Percentiles rank a stretch among this genome's conserved stretches.
phyloP scores from a whole-genome alignment of 2,329 filamentous ascomycete species.

The Talaromyces sp. region DNA sequence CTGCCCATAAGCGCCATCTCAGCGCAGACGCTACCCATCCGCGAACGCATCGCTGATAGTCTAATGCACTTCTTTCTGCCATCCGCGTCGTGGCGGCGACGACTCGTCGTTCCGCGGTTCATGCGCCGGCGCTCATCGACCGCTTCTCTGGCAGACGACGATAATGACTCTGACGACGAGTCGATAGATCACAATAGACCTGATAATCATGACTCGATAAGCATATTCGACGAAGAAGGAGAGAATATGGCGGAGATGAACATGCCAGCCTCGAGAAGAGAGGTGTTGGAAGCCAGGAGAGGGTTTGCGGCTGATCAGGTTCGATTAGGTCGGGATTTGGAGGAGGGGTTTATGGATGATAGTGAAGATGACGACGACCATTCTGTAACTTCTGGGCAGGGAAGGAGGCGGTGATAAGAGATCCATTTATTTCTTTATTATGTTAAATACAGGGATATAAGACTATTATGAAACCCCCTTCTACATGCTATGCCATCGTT shows the following conservation, averaged over 20 bases:
- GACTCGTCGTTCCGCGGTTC: conserved; percentile 23
- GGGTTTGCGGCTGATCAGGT: conserved; percentile 42
- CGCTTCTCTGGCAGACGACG: conserved; percentile 13
- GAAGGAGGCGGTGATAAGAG: neutral
- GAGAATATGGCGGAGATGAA: conserved; percentile 51
- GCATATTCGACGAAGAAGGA: conserved; percentile 65
- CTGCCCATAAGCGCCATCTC: conserved; percentile 61
- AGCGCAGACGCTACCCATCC: conserved; percentile 55
- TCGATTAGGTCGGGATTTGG: conserved; percentile 74
- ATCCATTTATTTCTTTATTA: neutral
- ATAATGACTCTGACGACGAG: conserved; percentile 20
- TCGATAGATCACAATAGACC: conserved; percentile 27
- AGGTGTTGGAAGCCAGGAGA: conserved; percentile 44
- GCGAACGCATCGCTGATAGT: conserved; percentile 40
- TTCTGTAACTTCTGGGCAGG: neutral
- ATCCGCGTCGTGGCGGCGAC: conserved; percentile 45
- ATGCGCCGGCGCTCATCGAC: neutral
- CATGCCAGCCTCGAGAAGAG: conserved; percentile 49
- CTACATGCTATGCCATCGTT: neutral
- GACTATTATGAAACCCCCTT: neutral
- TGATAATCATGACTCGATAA: conserved; percentile 48
- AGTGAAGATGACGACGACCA: conserved; percentile 60
- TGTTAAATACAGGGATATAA: neutral
- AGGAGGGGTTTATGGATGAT: conserved; percentile 71
- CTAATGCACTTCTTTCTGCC: conserved; percentile 46